Evolutionary conservation across 345 rosid species (phyloP).

Genomic region (Eucalyptus victrix): DNA sequence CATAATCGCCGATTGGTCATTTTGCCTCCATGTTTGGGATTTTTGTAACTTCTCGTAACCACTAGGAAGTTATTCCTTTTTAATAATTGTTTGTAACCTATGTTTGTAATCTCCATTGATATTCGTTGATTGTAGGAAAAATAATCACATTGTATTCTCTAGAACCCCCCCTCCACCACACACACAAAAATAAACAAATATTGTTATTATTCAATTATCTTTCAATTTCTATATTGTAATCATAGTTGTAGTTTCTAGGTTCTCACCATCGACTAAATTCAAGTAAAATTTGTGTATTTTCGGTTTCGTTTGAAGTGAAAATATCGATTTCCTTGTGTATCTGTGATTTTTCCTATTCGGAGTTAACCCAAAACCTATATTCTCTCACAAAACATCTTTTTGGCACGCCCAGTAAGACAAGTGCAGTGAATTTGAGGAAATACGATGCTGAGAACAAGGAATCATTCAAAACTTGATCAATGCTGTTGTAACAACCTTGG

Average conservation of each 20-base stretch:
- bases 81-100: neutral
- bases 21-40: neutral
- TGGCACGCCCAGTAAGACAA: rapidly evolving
- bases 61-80: neutral
- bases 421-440: neutral
- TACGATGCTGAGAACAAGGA: neutral
- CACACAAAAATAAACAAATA: neutral
- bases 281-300: neutral
- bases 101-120: neutral
- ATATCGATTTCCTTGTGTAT: neutral
- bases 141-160: neutral
- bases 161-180: rapidly evolving
- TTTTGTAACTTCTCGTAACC: neutral
- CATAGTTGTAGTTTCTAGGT: neutral
- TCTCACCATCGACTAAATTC: rapidly evolving
- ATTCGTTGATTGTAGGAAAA: neutral
- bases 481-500: neutral
- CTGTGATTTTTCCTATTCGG: neutral
- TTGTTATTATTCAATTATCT: neutral
- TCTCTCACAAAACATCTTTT: neutral
- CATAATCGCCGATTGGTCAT: neutral
- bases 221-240: rapidly evolving
- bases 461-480: rapidly evolving
- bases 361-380: neutral
- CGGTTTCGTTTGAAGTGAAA: neutral